Evolutionary conservation across 2,329 filamentous ascomycete genomes (phyloP).

Genomic region (Allantophomopsis lycopodina): DNA sequence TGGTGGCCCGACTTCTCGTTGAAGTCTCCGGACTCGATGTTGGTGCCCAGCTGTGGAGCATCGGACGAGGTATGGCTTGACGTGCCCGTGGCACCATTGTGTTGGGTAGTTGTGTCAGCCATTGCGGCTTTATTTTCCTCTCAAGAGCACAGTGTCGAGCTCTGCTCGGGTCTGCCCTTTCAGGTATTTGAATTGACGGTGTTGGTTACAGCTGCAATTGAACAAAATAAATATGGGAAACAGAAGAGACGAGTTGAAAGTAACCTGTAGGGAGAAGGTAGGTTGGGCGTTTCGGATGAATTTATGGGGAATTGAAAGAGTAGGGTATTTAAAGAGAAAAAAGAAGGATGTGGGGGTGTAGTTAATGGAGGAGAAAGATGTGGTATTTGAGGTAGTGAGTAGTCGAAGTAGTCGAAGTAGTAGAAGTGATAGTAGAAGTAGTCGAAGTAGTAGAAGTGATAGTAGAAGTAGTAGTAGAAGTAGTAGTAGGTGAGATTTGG

Average conservation of each 20-base stretch:
- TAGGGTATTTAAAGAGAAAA: not conserved
- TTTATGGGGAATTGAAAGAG: not conserved
- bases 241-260: too few relatives aligned
- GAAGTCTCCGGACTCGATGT: slow-evolving; percentile 50
- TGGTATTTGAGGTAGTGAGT: not conserved
- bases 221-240: not conserved
- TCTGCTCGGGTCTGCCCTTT: slow-evolving; percentile 3
- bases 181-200: too few relatives aligned
- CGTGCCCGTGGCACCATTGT: slow-evolving; percentile 7
- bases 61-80: slow-evolving; percentile 4
- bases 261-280: too few relatives aligned
- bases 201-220: slow-evolving; percentile 1
- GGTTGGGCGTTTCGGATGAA: too few relatives aligned
- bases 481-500: not conserved
- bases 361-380: not conserved
- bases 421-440: not conserved
- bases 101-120: not conserved
- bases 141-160: slow-evolving; percentile 4
- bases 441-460: not conserved
- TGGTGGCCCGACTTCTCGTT: slow-evolving; percentile 36
- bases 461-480: not conserved
- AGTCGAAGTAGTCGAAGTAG: not conserved
- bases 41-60: slow-evolving; percentile 35
- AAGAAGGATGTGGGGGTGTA: not conserved
- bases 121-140: not conserved